These are phyloP conservation scores for Trametes sanguinea DNA, from an alignment of 768 basidiomycete species.

Conservation along the genomic window DNA sequence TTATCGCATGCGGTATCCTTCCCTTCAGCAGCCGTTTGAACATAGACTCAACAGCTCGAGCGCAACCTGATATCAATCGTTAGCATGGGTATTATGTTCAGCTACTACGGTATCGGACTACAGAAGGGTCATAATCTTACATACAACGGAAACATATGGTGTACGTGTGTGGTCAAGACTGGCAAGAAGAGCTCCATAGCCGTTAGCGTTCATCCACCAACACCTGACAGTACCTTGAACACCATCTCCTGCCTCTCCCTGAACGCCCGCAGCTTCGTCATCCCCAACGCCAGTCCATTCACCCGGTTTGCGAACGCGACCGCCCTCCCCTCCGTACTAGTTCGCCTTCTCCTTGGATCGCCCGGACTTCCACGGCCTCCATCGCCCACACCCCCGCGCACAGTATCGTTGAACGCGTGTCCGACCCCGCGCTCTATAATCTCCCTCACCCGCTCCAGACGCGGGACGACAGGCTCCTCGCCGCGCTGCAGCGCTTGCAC, in stretches of 20 bases:
- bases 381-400: background rate
- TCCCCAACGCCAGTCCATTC: constrained; percentile 68
- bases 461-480: constrained; percentile 22
- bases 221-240: constrained; percentile 63
- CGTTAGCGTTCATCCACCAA: constrained; percentile 19
- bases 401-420: constrained; percentile 15
- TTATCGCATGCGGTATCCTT: too few species aligned
- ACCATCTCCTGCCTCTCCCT: constrained; percentile 69
- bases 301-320: constrained; percentile 77
- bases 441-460: constrained; percentile 27
- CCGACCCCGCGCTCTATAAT: constrained; percentile 30
- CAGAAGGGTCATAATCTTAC: too few species aligned
- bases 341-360: constrained; percentile 31
- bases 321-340: constrained; percentile 54
- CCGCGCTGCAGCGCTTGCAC: constrained; percentile 24
- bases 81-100: too few species aligned
- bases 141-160: too few species aligned
- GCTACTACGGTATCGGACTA: too few species aligned
- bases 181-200: too few species aligned
- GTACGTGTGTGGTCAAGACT: too few species aligned
- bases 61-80: too few species aligned
- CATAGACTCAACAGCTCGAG: too few species aligned
- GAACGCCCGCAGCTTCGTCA: constrained; percentile 74
- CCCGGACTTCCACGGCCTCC: background rate
- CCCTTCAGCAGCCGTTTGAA: too few species aligned